A percentile compares a stretch with the other conserved stretches of the same genome.
These are phyloP conservation scores for Blastomyces percursus DNA, from an alignment of 2,329 filamentous ascomycete species.

Conservation along the genomic window DNA sequence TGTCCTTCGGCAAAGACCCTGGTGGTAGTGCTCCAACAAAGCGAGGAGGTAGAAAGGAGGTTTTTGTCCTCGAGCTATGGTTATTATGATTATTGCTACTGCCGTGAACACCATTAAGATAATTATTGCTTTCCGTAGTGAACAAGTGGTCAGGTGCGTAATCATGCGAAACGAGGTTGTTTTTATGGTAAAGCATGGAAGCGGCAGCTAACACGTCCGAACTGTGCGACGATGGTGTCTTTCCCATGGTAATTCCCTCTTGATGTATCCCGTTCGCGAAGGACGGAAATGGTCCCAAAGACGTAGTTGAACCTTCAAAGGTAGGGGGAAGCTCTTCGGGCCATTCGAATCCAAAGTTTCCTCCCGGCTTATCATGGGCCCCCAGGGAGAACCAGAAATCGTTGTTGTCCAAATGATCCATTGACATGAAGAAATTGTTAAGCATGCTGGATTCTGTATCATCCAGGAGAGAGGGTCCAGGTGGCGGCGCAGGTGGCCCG, in stretches of 20 bases:
- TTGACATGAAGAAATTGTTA: conserved; percentile 36
- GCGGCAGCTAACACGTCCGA: conserved; percentile 49
- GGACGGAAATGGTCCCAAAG: conserved; percentile 41
- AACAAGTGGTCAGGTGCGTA: conserved; percentile 21
- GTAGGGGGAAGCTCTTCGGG: conserved; percentile 47
- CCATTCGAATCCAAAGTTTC: conserved; percentile 25
- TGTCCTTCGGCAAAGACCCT: not conserved
- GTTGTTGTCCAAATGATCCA: conserved; percentile 29
- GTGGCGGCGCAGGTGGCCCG: conserved; percentile 51
- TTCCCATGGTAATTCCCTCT: conserved; percentile 15
- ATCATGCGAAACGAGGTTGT: conserved; percentile 23
- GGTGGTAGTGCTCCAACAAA: not conserved
- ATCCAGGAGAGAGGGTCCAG: conserved; percentile 54
- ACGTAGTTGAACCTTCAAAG: conserved; percentile 56
- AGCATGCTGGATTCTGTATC: conserved; percentile 48
- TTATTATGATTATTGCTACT: not conserved
- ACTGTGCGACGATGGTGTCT: conserved; percentile 19
- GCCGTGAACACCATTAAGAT: not conserved
- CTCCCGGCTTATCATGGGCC: conserved; percentile 11
- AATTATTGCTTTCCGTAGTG: conserved; percentile 9
- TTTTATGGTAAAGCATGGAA: conserved; percentile 36
- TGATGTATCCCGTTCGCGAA: conserved; percentile 24
- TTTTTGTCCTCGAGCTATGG: not conserved
- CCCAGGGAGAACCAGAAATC: conserved; percentile 28
- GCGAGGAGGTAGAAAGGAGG: not conserved